Conservation (phyloP, 2,329 filamentous ascomycete genomes). For the Diaporthe capsici region DNA sequence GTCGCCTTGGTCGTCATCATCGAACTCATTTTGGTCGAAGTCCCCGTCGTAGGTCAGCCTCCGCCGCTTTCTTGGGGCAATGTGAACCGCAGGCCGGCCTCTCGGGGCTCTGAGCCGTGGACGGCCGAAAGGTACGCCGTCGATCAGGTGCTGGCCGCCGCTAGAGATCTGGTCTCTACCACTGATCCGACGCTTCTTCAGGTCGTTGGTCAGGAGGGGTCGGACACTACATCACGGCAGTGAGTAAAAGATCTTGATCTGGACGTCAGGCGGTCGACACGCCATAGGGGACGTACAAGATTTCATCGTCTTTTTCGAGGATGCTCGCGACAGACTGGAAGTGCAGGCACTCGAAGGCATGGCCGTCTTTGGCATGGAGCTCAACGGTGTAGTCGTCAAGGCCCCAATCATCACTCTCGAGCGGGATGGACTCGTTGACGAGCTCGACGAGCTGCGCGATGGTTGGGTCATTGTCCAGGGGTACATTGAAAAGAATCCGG, state of each 20-base stretch:
- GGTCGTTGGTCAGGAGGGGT: constrained; percentile 80
- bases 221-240: constrained; percentile 72
- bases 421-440: constrained; percentile 83
- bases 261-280: too few species aligned
- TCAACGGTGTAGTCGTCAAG: constrained; percentile 92
- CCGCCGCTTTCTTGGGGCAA: constrained; percentile 81
- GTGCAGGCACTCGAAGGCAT: constrained; percentile 87
- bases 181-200: constrained; percentile 78
- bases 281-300: constrained; percentile 71
- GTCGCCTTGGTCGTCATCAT: constrained; percentile 53
- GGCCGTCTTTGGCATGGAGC: constrained; percentile 67
- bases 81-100: constrained; percentile 75
- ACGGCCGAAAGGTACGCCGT: constrained; percentile 87
- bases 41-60: constrained; percentile 61
- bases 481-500: constrained; percentile 79
- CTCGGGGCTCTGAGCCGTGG: constrained; percentile 73
- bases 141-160: constrained; percentile 85
- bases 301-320: constrained; percentile 86
- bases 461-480: constrained; percentile 72
- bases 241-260: constrained; percentile 40
- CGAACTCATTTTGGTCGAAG: constrained; percentile 58
- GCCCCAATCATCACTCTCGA: constrained; percentile 85
- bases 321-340: constrained; percentile 80
- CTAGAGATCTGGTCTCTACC: constrained; percentile 85
- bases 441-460: constrained; percentile 83